Conservation (phyloP, 208 protist genomes). For the Phytomonas sp. region DNA sequence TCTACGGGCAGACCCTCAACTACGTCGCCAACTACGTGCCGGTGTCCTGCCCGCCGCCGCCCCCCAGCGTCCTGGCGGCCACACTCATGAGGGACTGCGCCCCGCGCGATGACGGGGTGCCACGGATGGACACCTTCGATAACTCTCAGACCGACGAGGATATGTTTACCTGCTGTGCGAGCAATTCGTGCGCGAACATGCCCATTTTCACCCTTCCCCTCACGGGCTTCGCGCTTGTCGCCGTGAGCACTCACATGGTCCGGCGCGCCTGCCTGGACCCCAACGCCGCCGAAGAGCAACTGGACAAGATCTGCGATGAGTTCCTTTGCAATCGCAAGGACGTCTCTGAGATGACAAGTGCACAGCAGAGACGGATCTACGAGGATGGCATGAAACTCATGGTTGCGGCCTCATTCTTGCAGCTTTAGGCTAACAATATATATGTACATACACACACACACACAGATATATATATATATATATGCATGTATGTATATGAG, state of each 20-base stretch:
- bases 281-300: slow-evolving; percentile 18
- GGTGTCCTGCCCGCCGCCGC: not conserved
- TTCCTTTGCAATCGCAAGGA: slow-evolving; percentile 19
- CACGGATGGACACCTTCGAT: slow-evolving; percentile 4
- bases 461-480: not conserved
- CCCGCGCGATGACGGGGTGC: too few species aligned
- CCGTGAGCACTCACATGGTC: slow-evolving; percentile 36
- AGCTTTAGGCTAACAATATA: slow-evolving; percentile 18
- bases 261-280: slow-evolving; percentile 21
- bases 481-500: not conserved
- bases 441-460: slow-evolving; percentile 2
- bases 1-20: slow-evolving; percentile 29
- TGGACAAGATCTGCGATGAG: slow-evolving; percentile 17
- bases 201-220: slow-evolving; percentile 27
- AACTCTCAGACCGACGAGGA: slow-evolving; percentile 13
- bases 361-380: slow-evolving; percentile 9
- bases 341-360: slow-evolving; percentile 9
- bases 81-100: too few species aligned
- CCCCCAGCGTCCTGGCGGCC: too few species aligned
- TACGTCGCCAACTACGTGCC: not conserved
- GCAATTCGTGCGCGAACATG: slow-evolving; percentile 32
- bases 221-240: slow-evolving; percentile 19
- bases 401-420: slow-evolving; percentile 32
- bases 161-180: slow-evolving; percentile 31
- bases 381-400: slow-evolving; percentile 26